Conservation (phyloP, 2,329 filamentous ascomycete genomes). For the Mycosphaerelloides madeirae region DNA sequence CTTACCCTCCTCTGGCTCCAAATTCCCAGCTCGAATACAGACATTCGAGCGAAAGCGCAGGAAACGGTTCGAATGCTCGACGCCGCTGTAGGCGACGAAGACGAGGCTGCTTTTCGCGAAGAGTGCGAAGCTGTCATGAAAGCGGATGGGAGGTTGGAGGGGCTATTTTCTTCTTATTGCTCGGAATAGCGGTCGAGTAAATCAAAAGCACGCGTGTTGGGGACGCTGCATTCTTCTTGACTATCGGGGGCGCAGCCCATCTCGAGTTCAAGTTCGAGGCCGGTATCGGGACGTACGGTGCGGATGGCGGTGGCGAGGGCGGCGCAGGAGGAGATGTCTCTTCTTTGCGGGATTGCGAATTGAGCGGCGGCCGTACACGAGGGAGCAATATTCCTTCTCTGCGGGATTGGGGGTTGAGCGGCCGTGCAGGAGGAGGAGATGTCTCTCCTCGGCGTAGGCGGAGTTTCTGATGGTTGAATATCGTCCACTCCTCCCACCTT, state of each 20-base stretch:
- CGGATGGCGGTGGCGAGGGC: constrained; percentile 44
- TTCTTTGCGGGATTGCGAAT: neutral
- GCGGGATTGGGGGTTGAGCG: too few relatives aligned
- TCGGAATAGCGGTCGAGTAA: constrained; percentile 40
- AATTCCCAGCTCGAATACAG: constrained; percentile 5
- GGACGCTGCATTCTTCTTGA: constrained; percentile 40
- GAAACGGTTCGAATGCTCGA: constrained; percentile 25
- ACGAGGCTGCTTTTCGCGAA: constrained; percentile 25
- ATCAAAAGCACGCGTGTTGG: constrained; percentile 40
- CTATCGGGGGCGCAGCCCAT: constrained; percentile 35
- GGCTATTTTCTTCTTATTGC: constrained; percentile 18
- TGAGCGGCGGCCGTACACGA: neutral
- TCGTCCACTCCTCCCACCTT: neutral
- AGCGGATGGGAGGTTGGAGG: constrained; percentile 27
- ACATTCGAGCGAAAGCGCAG: constrained; percentile 17
- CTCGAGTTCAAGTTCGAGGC: constrained; percentile 35
- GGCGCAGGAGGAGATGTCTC: constrained; percentile 30
- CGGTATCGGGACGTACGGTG: constrained; percentile 37
- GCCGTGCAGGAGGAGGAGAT: neutral
- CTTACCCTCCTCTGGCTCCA: constrained; percentile 41
- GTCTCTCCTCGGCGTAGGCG: neutral
- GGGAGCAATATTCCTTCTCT: neutral
- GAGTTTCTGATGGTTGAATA: neutral
- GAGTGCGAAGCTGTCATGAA: constrained; percentile 23
- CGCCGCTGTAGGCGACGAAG: constrained; percentile 20